Base-by-base conservation (phyloP, 2,329 filamentous ascomycete species). In the Pseudopithomyces chartarum region DNA sequence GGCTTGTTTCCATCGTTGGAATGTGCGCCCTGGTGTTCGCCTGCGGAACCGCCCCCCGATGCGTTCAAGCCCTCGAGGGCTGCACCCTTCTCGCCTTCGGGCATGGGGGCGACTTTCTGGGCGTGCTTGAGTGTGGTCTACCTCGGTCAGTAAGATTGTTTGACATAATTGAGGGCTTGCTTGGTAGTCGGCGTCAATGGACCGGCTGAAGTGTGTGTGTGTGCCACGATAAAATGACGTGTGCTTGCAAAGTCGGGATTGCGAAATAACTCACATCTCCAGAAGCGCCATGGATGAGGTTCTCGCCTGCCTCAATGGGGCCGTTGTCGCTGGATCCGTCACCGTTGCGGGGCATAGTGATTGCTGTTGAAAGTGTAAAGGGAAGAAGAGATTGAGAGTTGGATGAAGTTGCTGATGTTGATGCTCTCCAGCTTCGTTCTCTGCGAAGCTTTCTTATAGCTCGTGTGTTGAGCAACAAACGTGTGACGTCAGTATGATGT, bases 291-390 rank as follows among this genome's bases (percentile, higher is more conserved):
- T 78, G 76, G 42, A 75, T 61, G 39, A 77, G 64, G 61, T 72
- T 73, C 45, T 75, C 62, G 50, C 69, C 75, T 8, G 64, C 56
- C 55, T 78, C 75, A 42, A 73, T 69, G 56, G 74, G 68, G 13
- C 69, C 76, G 64, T 77, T 78, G 70, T 78, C 71, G 20, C 70
- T 64, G 53, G 70, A 72, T 61, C 75, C 75, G 65, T 76, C 74
- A 61, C 75, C 75, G 62, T 77, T 69, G 60, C 75, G 76, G 65
- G 76, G 76, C 76, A 79, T 78, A 54, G 59, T 69, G 55, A 22
- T 53, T 39, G 38, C n/a, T 38, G 19, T 50, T 15, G 26, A 52
- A 13, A 32, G 29, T 39, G 8, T 29, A n/a, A 29, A 46, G 44
- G 10, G 20, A 19, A 22, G 22, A 22, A 47, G 17, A 22, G 43